A percentile compares a stretch with the other conserved stretches of the same genome.
Evolutionary conservation across 352 stramenopile species (phyloP).

Genomic region (Elongisporangium undulatum): DNA sequence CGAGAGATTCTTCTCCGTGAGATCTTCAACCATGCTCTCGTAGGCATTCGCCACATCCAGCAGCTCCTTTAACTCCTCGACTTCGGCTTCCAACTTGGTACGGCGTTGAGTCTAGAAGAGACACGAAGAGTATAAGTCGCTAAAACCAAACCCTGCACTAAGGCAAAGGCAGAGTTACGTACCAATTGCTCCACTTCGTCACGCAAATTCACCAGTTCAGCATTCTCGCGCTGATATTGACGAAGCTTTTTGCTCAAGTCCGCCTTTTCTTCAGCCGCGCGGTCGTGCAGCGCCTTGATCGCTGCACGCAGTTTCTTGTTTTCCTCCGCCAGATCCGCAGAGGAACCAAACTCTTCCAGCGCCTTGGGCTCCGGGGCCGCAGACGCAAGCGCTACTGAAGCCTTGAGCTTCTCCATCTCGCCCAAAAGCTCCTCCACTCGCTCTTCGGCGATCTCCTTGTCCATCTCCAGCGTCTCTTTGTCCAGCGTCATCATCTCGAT

Average conservation of each 20-base stretch:
- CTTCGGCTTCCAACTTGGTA: slow-evolving; percentile 46
- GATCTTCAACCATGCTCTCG: slow-evolving; percentile 84
- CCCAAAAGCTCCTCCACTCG: slow-evolving; percentile 65
- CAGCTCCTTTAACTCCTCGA: slow-evolving; percentile 85
- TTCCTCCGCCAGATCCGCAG: slow-evolving; percentile 57
- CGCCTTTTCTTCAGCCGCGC: slow-evolving; percentile 72
- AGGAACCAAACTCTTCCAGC: slow-evolving; percentile 8
- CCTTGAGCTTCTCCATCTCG: slow-evolving; percentile 74
- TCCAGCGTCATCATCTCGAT: slow-evolving; percentile 84
- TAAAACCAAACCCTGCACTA: neutral
- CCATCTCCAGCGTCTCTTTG: slow-evolving; percentile 86
- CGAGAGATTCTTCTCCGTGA: slow-evolving; percentile 86
- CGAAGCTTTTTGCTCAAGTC: slow-evolving; percentile 79
- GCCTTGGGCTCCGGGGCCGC: slow-evolving; percentile 37
- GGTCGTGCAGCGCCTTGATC: slow-evolving; percentile 81
- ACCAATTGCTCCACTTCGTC: slow-evolving; percentile 75
- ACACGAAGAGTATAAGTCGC: neutral
- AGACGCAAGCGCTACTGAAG: slow-evolving; percentile 42
- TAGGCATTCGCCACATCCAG: slow-evolving; percentile 85
- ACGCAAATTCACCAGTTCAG: slow-evolving; percentile 51
- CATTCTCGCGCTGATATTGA: slow-evolving; percentile 67
- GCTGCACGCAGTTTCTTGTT: slow-evolving; percentile 81
- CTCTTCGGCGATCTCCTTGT: slow-evolving; percentile 87
- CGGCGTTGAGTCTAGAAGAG: slow-evolving; percentile 37
- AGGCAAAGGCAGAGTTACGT: slow-evolving; percentile 13